Conservation (phyloP, 1,284 basidiomycete genomes). For the Tilletia caries region DNA sequence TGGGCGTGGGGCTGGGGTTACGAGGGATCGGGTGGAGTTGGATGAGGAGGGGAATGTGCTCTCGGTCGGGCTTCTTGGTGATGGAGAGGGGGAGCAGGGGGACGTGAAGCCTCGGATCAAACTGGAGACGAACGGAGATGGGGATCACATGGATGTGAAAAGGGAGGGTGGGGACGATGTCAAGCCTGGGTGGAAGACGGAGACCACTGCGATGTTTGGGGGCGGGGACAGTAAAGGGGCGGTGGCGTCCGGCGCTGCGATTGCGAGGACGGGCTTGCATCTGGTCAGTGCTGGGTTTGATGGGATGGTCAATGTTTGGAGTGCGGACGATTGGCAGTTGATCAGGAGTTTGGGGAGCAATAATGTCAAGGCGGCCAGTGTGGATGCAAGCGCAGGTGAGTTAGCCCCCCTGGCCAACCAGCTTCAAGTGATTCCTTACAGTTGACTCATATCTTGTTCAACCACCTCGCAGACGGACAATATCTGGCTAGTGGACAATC, state of each 20-base stretch:
- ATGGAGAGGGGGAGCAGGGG: not conserved
- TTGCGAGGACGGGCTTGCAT: constrained; percentile 70
- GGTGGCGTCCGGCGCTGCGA: constrained; percentile 24
- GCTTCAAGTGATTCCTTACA: not conserved
- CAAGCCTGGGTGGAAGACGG: constrained; percentile 19
- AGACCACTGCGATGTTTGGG: constrained; percentile 15
- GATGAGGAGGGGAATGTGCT: constrained; percentile 54
- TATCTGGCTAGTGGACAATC: constrained; percentile 27
- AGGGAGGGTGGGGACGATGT: constrained; percentile 12
- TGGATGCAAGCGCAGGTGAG: constrained; percentile 64
- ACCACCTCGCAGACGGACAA: constrained; percentile 17
- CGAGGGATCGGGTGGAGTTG: constrained; percentile 36
- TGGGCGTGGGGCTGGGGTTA: not conserved
- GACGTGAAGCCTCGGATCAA: not conserved
- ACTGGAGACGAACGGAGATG: not conserved
- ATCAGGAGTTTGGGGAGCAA: constrained; percentile 75
- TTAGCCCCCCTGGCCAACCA: no score
- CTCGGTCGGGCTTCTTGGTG: not conserved
- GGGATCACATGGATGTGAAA: not conserved
- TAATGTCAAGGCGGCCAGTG: constrained; percentile 97
- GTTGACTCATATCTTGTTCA: not conserved
- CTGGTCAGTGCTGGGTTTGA: constrained; percentile 93
- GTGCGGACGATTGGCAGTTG: constrained; percentile 95
- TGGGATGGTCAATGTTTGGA: constrained; percentile 91
- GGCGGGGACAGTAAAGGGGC: constrained; percentile 48